Conservation (phyloP, 768 basidiomycete species). For the Rhodotorula taiwanensis region DNA sequence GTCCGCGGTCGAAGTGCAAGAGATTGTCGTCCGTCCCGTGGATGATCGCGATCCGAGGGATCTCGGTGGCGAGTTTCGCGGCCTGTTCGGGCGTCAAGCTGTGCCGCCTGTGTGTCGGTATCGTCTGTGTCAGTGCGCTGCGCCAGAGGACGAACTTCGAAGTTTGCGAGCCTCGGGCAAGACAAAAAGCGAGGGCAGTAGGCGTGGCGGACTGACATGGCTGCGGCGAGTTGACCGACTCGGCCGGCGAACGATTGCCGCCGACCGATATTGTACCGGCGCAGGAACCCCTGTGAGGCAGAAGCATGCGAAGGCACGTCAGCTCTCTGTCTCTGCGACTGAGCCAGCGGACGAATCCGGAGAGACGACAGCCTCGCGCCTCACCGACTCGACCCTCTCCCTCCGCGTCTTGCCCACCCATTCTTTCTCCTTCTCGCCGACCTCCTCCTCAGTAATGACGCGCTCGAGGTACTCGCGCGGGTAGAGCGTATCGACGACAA, state of each 20-base stretch:
- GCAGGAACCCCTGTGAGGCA: conserved; percentile 27
- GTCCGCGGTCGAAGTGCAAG: conserved; percentile 21
- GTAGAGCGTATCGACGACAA: conserved; percentile 30
- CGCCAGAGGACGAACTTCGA: neutral
- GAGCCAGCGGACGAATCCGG: neutral
- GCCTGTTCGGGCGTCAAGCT: conserved; percentile 10
- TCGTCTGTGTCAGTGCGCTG: neutral
- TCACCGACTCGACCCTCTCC: conserved; percentile 9
- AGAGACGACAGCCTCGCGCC: neutral
- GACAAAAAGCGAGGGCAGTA: neutral
- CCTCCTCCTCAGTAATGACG: neutral
- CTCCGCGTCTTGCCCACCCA: conserved; percentile 13
- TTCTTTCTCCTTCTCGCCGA: conserved; percentile 1
- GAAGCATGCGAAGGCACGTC: no score
- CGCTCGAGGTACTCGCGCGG: conserved; percentile 26
- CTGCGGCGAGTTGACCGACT: conserved; percentile 25
- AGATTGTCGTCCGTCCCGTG: conserved; percentile 35
- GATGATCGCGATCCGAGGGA: conserved; percentile 27
- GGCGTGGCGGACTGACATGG: neutral
- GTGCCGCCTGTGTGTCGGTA: conserved; percentile 2
- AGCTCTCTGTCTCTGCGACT: no score
- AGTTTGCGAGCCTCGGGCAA: no score
- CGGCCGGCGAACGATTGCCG: conserved; percentile 21
- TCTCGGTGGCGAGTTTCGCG: neutral
- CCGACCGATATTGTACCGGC: conserved; percentile 25